Percentiles rank a stretch among this genome's conserved stretches.
Conservation (phyloP, 1,284 basidiomycete species). For the Polyporus tsugae region DNA sequence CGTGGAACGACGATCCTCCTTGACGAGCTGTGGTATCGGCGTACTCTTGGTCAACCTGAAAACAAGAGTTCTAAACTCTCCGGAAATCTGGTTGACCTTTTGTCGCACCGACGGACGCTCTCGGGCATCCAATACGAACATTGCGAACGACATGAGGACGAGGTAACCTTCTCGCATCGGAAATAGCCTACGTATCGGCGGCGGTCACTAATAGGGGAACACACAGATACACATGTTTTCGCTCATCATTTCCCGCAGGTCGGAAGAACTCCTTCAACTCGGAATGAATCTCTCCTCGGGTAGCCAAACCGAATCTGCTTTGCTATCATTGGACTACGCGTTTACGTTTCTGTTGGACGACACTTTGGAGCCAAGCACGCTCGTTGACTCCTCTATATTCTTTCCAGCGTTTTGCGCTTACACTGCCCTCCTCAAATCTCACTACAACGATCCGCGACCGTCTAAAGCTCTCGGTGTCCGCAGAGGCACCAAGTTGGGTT, state of each 20-base stretch:
- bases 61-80: background rate
- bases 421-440: background rate
- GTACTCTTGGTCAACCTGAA: background rate
- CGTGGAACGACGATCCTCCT: conserved; percentile 30
- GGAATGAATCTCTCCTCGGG: background rate
- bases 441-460: background rate
- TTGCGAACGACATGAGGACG: background rate
- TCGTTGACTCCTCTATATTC: background rate
- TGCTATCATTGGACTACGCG: conserved; percentile 5
- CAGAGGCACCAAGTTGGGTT: background rate
- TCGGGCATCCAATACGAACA: background rate
- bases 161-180: background rate
- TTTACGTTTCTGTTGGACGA: background rate
- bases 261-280: background rate
- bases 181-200: no score
- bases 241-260: background rate
- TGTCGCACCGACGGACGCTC: background rate
- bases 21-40: conserved; percentile 32
- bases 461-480: background rate
- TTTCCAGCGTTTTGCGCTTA: background rate
- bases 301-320: background rate
- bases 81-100: background rate
- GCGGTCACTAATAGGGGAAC: background rate
- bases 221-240: background rate
- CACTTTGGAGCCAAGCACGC: background rate